Conservation (phyloP, 1,284 basidiomycete genomes). For the Ceratobasidium theobromae region DNA sequence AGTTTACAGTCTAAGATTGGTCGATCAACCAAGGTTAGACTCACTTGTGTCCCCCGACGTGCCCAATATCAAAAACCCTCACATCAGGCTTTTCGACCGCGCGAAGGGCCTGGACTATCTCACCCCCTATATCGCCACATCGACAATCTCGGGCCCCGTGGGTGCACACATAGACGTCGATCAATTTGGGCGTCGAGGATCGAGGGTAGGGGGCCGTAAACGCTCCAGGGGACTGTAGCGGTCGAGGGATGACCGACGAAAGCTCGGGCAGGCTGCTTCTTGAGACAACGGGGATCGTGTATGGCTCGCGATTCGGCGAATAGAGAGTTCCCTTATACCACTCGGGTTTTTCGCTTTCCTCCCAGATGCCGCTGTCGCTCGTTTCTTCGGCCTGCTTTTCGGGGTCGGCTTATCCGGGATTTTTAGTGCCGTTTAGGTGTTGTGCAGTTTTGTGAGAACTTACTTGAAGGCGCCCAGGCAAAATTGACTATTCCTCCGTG, state of each 20-base stretch:
- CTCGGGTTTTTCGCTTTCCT: slow-evolving; percentile 12
- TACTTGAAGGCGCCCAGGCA: slow-evolving; percentile 25
- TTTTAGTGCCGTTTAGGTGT: too few relatives aligned
- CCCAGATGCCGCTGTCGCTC: not conserved
- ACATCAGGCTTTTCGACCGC: slow-evolving; percentile 38
- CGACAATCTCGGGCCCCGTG: slow-evolving; percentile 71
- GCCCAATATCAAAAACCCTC: slow-evolving; percentile 65
- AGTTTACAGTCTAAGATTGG: slow-evolving; percentile 23
- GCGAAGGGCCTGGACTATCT: slow-evolving; percentile 42
- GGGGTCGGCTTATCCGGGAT: too few relatives aligned
- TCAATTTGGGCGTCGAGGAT: not conserved
- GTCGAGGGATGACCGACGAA: slow-evolving; percentile 11
- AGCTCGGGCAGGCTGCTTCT: slow-evolving; percentile 19
- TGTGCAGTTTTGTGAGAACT: slow-evolving; percentile 1
- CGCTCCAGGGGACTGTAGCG: slow-evolving; percentile 2
- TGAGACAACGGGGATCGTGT: slow-evolving; percentile 14
- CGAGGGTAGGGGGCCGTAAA: not conserved
- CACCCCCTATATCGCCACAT: slow-evolving; percentile 66
- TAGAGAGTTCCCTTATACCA: slow-evolving; percentile 11
- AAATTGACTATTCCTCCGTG: slow-evolving; percentile 31
- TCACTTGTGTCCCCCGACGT: slow-evolving; percentile 84
- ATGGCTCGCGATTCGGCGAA: slow-evolving; percentile 3
- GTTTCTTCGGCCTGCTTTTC: too few relatives aligned
- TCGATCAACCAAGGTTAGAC: slow-evolving; percentile 40
- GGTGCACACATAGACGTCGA: slow-evolving; percentile 66